Base-by-base conservation (phyloP, 345 rosid genomes). In the Heritiera littoralis region DNA sequence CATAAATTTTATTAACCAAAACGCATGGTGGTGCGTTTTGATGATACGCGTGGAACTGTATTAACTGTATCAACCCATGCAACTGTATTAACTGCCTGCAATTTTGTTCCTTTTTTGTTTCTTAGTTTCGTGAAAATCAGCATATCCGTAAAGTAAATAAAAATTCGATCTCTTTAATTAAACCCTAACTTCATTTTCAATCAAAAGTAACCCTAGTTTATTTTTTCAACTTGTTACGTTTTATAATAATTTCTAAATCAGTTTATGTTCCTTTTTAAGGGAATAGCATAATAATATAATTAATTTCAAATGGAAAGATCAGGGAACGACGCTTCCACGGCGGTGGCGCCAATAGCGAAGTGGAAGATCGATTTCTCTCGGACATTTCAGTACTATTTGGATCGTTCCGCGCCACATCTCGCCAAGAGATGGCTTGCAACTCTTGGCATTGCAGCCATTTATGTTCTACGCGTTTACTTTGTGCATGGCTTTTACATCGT, bases 351-450 rank as follows among this genome's bases (percentile, higher is more conserved):
- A 12, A 13, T 90, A 79, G 83, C 81, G 20, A 78, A 84, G 87
- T 87, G 93, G 90, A 87, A 72, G 80, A 82, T 73, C 43, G 86
- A 90, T 71, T 83, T 85, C 66, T 81, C 89, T 6, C 83, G 85
- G 85, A 46, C 41, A 18, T 87, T 87, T 58, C 93, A 83, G 83
- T 84, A 84, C 79, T 90, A 86, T 75, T 70, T 90, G 75, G 93
- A 90, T 63, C 80, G 86, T 14, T 90, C 93, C 32, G 86, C 89
- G 32, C 90, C 92, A 55, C 88, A 84, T 10, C 72, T 88, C 0
- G 11, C 52, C 55, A 67, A 84, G 69, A 85, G 93, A 78, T 88
- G 89, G 88, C 65, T 88, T 13, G 89, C 86, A 59, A 86, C 86
- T 68, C 77, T 84, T n/a, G 86, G 70, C 6, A 83, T 68, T 17